Evolutionary conservation across 768 basidiomycete genomes (phyloP).

Genomic region (Fomitopsis serialis): DNA sequence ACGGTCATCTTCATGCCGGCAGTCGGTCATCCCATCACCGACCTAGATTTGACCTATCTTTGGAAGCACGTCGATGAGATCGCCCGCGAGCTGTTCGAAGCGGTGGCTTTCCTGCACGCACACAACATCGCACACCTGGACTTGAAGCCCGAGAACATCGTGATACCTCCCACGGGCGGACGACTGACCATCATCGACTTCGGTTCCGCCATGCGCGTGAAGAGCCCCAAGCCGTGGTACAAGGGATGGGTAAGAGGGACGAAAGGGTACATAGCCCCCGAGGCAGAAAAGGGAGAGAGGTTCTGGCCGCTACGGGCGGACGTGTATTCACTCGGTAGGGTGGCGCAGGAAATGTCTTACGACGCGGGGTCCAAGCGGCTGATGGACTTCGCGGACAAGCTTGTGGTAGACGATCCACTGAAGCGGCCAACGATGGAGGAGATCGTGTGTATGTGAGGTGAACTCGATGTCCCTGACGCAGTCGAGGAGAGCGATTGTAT

Average conservation of each 20-base stretch:
- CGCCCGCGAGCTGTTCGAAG: not conserved
- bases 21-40: not conserved
- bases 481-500: too few species aligned
- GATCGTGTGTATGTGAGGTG: not conserved
- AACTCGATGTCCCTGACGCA: not conserved
- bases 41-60: not conserved
- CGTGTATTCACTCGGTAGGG: not conserved
- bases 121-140: not conserved
- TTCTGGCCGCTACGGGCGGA: not conserved
- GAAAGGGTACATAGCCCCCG: not conserved
- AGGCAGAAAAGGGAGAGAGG: not conserved
- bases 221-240: not conserved
- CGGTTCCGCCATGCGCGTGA: not conserved
- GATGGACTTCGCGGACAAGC: not conserved
- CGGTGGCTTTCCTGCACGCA: not conserved
- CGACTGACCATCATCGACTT: not conserved
- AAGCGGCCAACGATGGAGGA: not conserved
- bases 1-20: not conserved
- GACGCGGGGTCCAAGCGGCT: not conserved
- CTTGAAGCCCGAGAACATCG: slow-evolving; percentile 2
- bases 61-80: not conserved
- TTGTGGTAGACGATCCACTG: not conserved
- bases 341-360: not conserved
- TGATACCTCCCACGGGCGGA: not conserved
- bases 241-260: not conserved